Conservation (phyloP, 805 yeast species). For the Aciculoconidium aculeatum region DNA sequence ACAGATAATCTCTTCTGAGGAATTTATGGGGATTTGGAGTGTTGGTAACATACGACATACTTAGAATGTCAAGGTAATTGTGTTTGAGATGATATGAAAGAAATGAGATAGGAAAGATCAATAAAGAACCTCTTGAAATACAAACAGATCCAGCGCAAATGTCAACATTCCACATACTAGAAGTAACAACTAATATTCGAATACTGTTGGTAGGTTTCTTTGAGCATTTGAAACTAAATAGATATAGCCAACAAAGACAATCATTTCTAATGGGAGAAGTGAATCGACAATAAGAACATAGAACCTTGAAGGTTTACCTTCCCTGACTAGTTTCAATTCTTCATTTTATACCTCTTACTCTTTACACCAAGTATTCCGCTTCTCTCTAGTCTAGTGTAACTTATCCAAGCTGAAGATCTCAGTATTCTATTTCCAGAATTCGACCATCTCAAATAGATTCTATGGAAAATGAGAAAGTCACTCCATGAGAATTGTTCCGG, state of each 20-base stretch:
- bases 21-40: too few species aligned
- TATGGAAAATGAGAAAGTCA: slow-evolving; percentile 67
- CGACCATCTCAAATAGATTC: slow-evolving; percentile 46
- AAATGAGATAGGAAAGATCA: too few species aligned
- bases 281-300: slow-evolving; percentile 38
- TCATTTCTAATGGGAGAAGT: slow-evolving; percentile 28
- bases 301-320: slow-evolving; percentile 44
- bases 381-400: slow-evolving; percentile 44
- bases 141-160: slow-evolving; percentile 43
- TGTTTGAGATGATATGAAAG: too few species aligned
- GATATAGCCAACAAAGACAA: slow-evolving; percentile 35
- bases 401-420: slow-evolving; percentile 36
- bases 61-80: too few species aligned
- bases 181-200: slow-evolving; percentile 38
- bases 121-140: too few species aligned
- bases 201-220: slow-evolving; percentile 41
- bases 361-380: slow-evolving; percentile 55
- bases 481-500: slow-evolving; percentile 69
- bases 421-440: slow-evolving; percentile 44
- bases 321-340: slow-evolving; percentile 37
- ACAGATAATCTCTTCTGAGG: too few species aligned
- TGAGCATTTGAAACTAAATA: slow-evolving; percentile 51
- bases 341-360: slow-evolving; percentile 30
- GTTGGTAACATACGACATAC: too few species aligned
- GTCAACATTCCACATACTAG: slow-evolving; percentile 40